Conservation (phyloP, 2,329 filamentous ascomycete species). For the Microcyclospora tardicrescens region DNA sequence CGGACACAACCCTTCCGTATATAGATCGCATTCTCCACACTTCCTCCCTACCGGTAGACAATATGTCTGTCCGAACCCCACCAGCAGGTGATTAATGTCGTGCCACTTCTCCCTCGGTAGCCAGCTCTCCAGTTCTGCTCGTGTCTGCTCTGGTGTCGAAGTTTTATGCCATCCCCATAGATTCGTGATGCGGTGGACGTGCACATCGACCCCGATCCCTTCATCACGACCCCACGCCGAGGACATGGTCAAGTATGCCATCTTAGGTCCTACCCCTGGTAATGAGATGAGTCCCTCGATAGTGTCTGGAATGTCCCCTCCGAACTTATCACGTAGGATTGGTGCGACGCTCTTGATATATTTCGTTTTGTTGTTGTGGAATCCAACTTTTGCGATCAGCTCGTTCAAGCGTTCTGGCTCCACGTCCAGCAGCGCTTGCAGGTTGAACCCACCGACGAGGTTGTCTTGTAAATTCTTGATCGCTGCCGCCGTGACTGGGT, state of each 20-base stretch:
- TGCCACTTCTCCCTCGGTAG: conserved; percentile 75
- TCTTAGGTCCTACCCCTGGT: conserved; percentile 85
- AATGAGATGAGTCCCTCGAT: conserved; percentile 62
- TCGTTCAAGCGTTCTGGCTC: conserved; percentile 53
- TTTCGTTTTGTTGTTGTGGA: conserved; percentile 76
- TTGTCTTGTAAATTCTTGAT: conserved; percentile 69
- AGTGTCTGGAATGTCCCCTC: conserved; percentile 67
- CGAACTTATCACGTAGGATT: conserved; percentile 57
- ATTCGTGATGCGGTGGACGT: conserved; percentile 90
- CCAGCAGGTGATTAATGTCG: conserved; percentile 81
- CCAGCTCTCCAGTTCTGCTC: conserved; percentile 65
- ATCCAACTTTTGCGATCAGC: conserved; percentile 73
- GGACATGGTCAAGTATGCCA: conserved; percentile 80
- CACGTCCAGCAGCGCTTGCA: conserved; percentile 65
- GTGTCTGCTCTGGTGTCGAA: conserved; percentile 68
- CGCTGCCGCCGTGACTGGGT: conserved; percentile 74
- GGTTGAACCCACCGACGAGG: conserved; percentile 52
- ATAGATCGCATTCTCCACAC: conserved; percentile 79
- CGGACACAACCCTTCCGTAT: conserved; percentile 59
- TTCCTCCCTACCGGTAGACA: conserved; percentile 66
- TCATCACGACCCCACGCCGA: conserved; percentile 56
- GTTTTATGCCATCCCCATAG: conserved; percentile 85
- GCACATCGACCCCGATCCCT: conserved; percentile 87
- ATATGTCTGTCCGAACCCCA: conserved; percentile 76
- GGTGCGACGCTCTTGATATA: conserved; percentile 63